These are phyloP conservation scores for Annulohypoxylon nitens DNA, from an alignment of 495 filamentous ascomycete genomes.

Conservation along the genomic window DNA sequence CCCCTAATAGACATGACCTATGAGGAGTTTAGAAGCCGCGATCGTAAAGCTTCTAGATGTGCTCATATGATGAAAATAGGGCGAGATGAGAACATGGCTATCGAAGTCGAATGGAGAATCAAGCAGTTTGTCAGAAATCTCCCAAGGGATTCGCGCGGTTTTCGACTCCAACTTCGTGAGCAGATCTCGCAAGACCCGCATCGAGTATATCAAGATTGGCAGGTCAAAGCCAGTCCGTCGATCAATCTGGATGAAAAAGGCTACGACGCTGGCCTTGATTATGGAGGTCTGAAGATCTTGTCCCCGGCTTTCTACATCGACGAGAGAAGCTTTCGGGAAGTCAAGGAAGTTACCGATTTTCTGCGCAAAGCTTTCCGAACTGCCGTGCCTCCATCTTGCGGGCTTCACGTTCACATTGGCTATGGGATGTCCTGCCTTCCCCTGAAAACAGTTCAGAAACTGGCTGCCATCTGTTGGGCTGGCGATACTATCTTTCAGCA, in stretches of 20 bases:
- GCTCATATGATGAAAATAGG: background rate
- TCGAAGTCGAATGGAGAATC: background rate
- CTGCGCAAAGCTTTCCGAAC: slow-evolving; percentile 15
- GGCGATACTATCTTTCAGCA: slow-evolving; percentile 13
- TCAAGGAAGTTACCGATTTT: slow-evolving; percentile 23
- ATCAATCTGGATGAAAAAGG: background rate
- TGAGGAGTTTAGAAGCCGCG: background rate
- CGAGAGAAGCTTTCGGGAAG: slow-evolving; percentile 15
- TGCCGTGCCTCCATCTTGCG: slow-evolving; percentile 13
- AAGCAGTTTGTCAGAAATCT: background rate
- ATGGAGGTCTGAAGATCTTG: slow-evolving; percentile 6
- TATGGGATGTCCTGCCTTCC: background rate
- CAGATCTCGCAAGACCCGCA: background rate
- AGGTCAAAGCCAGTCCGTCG: background rate
- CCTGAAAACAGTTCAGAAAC: background rate
- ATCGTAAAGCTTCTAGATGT: background rate
- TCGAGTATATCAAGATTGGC: background rate
- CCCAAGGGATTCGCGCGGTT: slow-evolving; percentile 10
- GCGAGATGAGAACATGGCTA: background rate
- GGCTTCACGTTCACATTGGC: slow-evolving; percentile 22
- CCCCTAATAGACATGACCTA: background rate
- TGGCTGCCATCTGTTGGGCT: slow-evolving; percentile 22
- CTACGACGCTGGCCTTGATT: background rate
- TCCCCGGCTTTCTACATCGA: slow-evolving; percentile 24
- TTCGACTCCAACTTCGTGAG: background rate